phyloP scores from a whole-genome alignment of 1,284 basidiomycete genomes.

The Ganoderma sp. region DNA sequence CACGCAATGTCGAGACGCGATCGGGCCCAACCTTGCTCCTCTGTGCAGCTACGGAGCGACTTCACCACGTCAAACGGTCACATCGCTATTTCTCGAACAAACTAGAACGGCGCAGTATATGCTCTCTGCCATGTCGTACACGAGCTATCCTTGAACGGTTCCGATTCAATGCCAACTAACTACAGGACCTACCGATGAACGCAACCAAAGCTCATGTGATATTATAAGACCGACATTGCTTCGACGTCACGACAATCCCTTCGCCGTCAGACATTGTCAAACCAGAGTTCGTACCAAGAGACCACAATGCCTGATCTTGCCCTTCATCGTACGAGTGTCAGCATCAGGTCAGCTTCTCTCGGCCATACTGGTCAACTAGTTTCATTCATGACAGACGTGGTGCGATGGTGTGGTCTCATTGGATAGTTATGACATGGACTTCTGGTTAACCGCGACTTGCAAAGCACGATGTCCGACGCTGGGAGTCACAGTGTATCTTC shows the following conservation, averaged over 20 bases:
- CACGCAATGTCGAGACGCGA: neutral
- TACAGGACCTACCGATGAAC: neutral
- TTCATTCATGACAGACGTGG: neutral
- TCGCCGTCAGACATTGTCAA: neutral
- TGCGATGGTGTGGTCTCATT: neutral
- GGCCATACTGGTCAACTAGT: neutral
- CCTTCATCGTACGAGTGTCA: too few species aligned
- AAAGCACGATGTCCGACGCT: neutral
- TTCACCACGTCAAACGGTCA: neutral
- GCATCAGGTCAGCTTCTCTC: neutral
- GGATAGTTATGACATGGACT: neutral
- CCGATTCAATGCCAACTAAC: neutral
- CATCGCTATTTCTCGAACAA: neutral
- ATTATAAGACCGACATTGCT: neutral
- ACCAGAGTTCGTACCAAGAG: neutral
- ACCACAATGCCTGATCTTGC: neutral
- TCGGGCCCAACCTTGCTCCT: neutral
- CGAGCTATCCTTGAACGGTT: neutral
- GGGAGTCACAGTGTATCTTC: too few species aligned
- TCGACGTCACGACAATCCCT: neutral
- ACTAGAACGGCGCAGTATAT: neutral
- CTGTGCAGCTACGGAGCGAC: too few species aligned
- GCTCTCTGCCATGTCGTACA: neutral
- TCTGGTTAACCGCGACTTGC: neutral
- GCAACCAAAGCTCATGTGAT: neutral